Percentiles rank a stretch among this genome's conserved stretches.
Evolutionary conservation across 2,329 filamentous ascomycete species (phyloP).

Genomic region (Aspergillus fructus): DNA sequence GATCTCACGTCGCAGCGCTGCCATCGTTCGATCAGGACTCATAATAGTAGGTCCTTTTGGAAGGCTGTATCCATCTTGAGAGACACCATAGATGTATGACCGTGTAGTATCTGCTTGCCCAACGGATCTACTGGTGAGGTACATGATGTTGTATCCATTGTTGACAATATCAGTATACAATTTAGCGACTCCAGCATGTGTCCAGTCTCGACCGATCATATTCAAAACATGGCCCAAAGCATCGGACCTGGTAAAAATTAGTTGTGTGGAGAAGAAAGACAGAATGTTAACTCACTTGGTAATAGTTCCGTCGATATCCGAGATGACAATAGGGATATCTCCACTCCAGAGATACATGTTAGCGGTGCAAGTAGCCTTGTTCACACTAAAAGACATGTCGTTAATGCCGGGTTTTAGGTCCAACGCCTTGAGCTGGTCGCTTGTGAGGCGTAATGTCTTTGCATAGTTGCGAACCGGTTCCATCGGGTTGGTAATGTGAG

Average conservation of each 20-base stretch:
- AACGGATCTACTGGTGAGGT: constrained; percentile 89
- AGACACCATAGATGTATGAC: constrained; percentile 83
- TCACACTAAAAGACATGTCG: constrained; percentile 93
- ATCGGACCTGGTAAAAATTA: constrained; percentile 60
- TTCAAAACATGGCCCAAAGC: constrained; percentile 91
- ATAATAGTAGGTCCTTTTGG: constrained; percentile 92
- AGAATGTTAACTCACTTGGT: constrained; percentile 64
- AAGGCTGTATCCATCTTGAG: constrained; percentile 81
- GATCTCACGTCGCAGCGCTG: constrained; percentile 84
- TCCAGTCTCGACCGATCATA: constrained; percentile 98
- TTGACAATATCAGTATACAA: constrained; percentile 92
- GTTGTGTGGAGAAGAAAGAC: background rate
- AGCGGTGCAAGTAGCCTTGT: constrained; percentile 86
- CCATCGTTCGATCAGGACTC: constrained; percentile 91
- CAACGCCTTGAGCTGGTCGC: constrained; percentile 87
- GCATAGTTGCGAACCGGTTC: constrained; percentile 86
- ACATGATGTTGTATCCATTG: constrained; percentile 99
- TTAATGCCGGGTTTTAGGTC: constrained; percentile 83
- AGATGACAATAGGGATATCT: constrained; percentile 92
- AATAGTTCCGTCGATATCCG: constrained; percentile 97
- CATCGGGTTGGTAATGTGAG: constrained; percentile 48
- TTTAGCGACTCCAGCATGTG: constrained; percentile 93
- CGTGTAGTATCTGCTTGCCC: constrained; percentile 90
- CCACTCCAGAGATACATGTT: constrained; percentile 93
- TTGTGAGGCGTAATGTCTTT: constrained; percentile 92